These are phyloP conservation scores for Scheffersomyces stambukii DNA, from an alignment of 1,139 yeast genomes.

Conservation along the genomic window DNA sequence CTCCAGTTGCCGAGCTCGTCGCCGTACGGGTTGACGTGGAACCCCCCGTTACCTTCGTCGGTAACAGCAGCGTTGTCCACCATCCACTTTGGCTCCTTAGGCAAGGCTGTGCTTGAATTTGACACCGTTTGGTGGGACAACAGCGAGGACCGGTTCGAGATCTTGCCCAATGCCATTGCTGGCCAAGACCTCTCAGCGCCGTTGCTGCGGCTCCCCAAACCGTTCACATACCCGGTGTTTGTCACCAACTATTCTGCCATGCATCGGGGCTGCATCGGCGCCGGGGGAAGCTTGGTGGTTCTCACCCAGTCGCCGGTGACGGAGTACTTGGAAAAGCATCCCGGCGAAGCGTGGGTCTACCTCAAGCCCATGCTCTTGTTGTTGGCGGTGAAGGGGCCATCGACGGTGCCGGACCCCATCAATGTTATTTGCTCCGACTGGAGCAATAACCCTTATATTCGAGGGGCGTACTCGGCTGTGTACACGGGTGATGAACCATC, in stretches of 20 bases:
- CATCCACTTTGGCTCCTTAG: slow-evolving; percentile 68
- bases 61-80: slow-evolving; percentile 42
- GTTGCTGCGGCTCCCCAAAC: slow-evolving; percentile 16
- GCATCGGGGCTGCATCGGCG: slow-evolving; percentile 10
- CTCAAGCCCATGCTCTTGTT: slow-evolving; percentile 32
- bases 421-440: slow-evolving; percentile 58
- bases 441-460: slow-evolving; percentile 64
- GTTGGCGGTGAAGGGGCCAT: slow-evolving; percentile 14
- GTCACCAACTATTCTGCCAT: slow-evolving; percentile 29
- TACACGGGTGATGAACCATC: slow-evolving; percentile 65
- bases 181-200: slow-evolving; percentile 13
- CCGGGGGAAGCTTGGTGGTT: slow-evolving; percentile 44
- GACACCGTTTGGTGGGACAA: slow-evolving; percentile 63
- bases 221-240: slow-evolving; percentile 28
- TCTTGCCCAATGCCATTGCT: slow-evolving; percentile 21
- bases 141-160: slow-evolving; percentile 47
- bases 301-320: slow-evolving; percentile 73
- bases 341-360: slow-evolving; percentile 37
- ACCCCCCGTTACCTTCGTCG: slow-evolving; percentile 50
- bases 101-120: slow-evolving; percentile 75
- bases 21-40: slow-evolving; percentile 50
- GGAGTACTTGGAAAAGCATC: slow-evolving; percentile 36
- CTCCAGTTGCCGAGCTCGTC: slow-evolving; percentile 35
- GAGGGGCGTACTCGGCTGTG: slow-evolving; percentile 76
- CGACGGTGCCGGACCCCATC: slow-evolving; percentile 39